A percentile compares a stretch with the other conserved stretches of the same genome.
These are phyloP conservation scores for Colletotrichum tanaceti DNA, from an alignment of 2,329 filamentous ascomycete species.

Conservation along the genomic window DNA sequence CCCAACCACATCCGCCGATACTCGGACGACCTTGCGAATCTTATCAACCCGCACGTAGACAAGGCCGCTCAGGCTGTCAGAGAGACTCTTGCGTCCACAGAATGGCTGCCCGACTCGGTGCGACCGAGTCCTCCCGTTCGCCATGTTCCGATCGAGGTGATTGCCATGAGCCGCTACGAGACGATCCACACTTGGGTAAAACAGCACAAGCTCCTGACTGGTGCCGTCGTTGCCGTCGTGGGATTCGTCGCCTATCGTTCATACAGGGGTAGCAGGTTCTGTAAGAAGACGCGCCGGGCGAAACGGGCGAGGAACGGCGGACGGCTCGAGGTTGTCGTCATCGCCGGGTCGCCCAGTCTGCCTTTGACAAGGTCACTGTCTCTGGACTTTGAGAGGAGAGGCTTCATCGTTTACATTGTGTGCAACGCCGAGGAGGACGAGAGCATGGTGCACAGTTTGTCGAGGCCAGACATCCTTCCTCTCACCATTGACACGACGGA, in stretches of 20 bases:
- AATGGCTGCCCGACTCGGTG: slow-evolving; percentile 79
- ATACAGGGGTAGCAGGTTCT: slow-evolving; percentile 64
- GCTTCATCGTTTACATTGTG: slow-evolving; percentile 93
- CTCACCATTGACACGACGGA: slow-evolving; percentile 86
- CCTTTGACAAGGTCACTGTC: slow-evolving; percentile 86
- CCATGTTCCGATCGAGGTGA: slow-evolving; percentile 47
- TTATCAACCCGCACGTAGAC: slow-evolving; percentile 85
- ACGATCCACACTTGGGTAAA: slow-evolving; percentile 77
- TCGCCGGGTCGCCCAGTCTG: slow-evolving; percentile 88
- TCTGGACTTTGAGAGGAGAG: slow-evolving; percentile 87
- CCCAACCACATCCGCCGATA: slow-evolving; percentile 76
- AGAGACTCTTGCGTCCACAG: slow-evolving; percentile 72
- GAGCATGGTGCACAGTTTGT: slow-evolving; percentile 77
- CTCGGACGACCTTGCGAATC: slow-evolving; percentile 79
- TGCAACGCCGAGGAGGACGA: slow-evolving; percentile 90
- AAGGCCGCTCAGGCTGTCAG: slow-evolving; percentile 77
- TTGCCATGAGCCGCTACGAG: slow-evolving; percentile 57
- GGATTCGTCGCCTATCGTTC: slow-evolving; percentile 71
- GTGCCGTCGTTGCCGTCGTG: slow-evolving; percentile 76
- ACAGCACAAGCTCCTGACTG: slow-evolving; percentile 78
- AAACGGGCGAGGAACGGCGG: slow-evolving; percentile 84
- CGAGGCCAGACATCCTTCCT: slow-evolving; percentile 83
- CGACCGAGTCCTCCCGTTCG: slow-evolving; percentile 66
- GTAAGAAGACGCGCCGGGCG: slow-evolving; percentile 78
- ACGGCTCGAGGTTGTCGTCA: slow-evolving; percentile 85